A percentile compares a stretch with the other conserved stretches of the same genome.
Evolutionary conservation across 2,329 filamentous ascomycete species (phyloP).

Genomic region (Ceratocystis papillata): DNA sequence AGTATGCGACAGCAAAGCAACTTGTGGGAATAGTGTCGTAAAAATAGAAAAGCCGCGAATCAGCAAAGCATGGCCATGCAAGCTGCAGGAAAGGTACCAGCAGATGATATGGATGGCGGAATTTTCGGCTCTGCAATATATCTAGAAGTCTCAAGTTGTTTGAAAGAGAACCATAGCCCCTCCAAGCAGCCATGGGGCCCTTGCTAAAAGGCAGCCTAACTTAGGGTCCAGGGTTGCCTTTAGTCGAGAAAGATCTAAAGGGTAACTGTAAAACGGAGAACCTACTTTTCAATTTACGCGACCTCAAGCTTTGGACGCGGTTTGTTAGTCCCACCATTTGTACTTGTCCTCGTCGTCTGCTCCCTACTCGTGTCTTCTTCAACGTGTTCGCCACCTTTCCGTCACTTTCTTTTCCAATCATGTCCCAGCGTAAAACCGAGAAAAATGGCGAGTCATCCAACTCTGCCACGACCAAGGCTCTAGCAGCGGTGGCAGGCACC

Average conservation of each 20-base stretch:
- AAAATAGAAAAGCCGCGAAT: background rate
- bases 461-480: slow-evolving; percentile 46
- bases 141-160: background rate
- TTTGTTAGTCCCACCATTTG: background rate
- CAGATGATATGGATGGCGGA: background rate
- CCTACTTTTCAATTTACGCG: slow-evolving; percentile 19
- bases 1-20: background rate
- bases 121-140: background rate
- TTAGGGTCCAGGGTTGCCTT: background rate
- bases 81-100: background rate
- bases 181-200: background rate
- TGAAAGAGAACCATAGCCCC: background rate
- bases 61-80: background rate
- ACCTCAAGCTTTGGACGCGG: background rate
- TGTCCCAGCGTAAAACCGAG: slow-evolving; percentile 42
- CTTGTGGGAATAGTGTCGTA: no score
- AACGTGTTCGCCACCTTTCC: background rate
- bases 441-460: slow-evolving; percentile 51
- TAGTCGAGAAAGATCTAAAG: background rate
- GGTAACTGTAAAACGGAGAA: background rate
- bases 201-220: background rate
- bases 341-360: no score
- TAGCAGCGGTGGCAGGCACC: slow-evolving; percentile 42
- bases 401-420: slow-evolving; percentile 27
- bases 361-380: background rate